These are phyloP conservation scores for Pseudocercospora macadamiae DNA, from an alignment of 2,329 filamentous ascomycete genomes.

Conservation along the genomic window DNA sequence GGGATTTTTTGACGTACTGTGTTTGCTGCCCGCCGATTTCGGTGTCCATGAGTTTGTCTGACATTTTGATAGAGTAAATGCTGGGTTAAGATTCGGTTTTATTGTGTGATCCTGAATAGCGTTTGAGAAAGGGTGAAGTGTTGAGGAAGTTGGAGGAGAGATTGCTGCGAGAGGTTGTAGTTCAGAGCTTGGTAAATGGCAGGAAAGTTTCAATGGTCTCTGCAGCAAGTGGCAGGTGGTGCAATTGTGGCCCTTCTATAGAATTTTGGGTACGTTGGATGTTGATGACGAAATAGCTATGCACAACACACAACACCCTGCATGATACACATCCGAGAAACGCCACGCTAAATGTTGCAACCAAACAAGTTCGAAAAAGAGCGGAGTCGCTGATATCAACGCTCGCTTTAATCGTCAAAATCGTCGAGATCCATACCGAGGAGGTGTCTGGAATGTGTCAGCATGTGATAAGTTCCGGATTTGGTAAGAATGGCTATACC, in stretches of 20 bases:
- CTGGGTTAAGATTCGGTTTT: conserved; percentile 3
- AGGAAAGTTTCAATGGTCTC: too few species aligned
- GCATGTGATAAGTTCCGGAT: conserved; percentile 10
- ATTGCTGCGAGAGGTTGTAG: neutral
- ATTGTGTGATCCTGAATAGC: conserved; percentile 1
- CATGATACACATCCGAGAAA: conserved; percentile 17
- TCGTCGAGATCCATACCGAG: conserved; percentile 78
- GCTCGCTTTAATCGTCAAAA: conserved; percentile 42
- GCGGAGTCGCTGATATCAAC: conserved; percentile 26
- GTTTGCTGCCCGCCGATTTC: conserved; percentile 62
- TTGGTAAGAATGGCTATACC: too few species aligned
- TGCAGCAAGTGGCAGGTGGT: too few species aligned
- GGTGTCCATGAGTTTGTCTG: conserved; percentile 60
- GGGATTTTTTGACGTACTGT: conserved; percentile 50
- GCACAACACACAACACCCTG: conserved; percentile 6
- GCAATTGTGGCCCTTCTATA: too few species aligned
- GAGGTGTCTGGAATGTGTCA: conserved; percentile 49
- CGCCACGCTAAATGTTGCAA: conserved; percentile 34
- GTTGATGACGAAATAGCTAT: conserved; percentile 11
- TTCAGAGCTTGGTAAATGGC: neutral
- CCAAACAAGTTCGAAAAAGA: too few species aligned
- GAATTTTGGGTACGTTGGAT: too few species aligned
- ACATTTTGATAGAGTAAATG: conserved; percentile 46
- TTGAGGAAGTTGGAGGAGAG: neutral
- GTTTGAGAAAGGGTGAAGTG: conserved; percentile 7